Percentiles rank a stretch among this genome's conserved stretches.
Evolutionary conservation across 2,329 filamentous ascomycete genomes (phyloP).

Genomic region (Sporothrix mexicana): DNA sequence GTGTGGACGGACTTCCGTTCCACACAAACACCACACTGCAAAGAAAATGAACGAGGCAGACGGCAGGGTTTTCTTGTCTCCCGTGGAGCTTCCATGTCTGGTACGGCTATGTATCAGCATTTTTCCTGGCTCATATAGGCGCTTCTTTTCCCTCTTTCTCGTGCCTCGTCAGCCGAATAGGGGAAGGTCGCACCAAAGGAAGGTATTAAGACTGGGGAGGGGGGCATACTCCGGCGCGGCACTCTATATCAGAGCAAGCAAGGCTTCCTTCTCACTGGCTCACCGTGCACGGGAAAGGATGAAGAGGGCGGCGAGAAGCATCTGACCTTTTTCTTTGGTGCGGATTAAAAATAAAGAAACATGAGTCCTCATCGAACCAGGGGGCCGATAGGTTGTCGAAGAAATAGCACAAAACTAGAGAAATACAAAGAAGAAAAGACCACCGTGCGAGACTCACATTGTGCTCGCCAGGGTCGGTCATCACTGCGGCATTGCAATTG

Average conservation of each 20-base stretch:
- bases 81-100: conserved; percentile 23
- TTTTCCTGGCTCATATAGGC: conserved; percentile 19
- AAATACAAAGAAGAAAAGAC: background rate
- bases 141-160: background rate
- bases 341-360: conserved; percentile 9
- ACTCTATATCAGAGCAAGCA: conserved; percentile 9
- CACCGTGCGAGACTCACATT: conserved; percentile 19
- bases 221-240: conserved; percentile 14
- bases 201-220: background rate
- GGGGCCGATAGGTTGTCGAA: background rate
- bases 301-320: conserved; percentile 21
- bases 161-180: conserved; percentile 27
- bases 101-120: conserved; percentile 31
- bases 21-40: conserved; percentile 13
- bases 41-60: background rate
- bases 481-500: conserved; percentile 13
- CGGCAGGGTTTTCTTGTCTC: conserved; percentile 16
- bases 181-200: conserved; percentile 28
- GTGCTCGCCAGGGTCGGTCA: conserved; percentile 7
- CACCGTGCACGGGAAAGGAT: conserved; percentile 13
- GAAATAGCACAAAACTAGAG: background rate
- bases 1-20: conserved; percentile 26
- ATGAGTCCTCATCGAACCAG: background rate
- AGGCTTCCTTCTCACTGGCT: conserved; percentile 2
- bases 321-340: conserved; percentile 1